Evolutionary conservation across 805 yeast genomes (phyloP), one percentile per base, ranked within the genome.

Genomic region (Naumovozyma castellii): DNA sequence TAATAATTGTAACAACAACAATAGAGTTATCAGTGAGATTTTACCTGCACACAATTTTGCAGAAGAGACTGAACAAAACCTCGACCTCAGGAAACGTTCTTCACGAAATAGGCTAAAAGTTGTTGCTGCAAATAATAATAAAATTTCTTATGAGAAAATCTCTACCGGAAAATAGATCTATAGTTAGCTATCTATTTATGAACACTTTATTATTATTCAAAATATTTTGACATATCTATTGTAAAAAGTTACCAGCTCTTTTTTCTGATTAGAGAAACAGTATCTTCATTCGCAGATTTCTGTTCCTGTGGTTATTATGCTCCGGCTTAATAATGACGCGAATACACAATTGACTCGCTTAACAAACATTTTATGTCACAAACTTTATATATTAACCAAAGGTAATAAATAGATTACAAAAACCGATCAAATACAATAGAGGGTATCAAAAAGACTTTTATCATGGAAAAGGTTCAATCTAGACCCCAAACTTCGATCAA

Each of bases 61-160:
- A 32, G 36, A 40, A 38, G 32, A 41, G 37, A 16, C 17, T 34
- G 17, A 48, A 42, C 28, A 35, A 39, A 34, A 45, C 39, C 32
- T 6, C 27, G 27, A 22, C 10, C 6, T 22, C 27, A 6, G 9
- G 27, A 22, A 22, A 10, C 27, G 46, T 43, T 6, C 27, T 10
- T 22, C 27, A 29, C 43, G 56, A 43, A 51, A 47, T 35, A 46
- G 47, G 40, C 37, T 54, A 19, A 50, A 49, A 31, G 56, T 54
- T 14, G 43, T 45, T 22, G 49, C 51, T 12, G 48, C 52, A 20
- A 46, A 45, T 18, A 54, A 49, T 22, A 53, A 53, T 42, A 50
- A 49, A 33, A 51, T 54, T 17, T 48, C 50, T 39, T 56, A 54
- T 43, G 55, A 54, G 39, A 51, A 45, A 38, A 43, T 53, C 34